Conservation (phyloP, 768 basidiomycete genomes). For the Plicaturopsis crispa region DNA sequence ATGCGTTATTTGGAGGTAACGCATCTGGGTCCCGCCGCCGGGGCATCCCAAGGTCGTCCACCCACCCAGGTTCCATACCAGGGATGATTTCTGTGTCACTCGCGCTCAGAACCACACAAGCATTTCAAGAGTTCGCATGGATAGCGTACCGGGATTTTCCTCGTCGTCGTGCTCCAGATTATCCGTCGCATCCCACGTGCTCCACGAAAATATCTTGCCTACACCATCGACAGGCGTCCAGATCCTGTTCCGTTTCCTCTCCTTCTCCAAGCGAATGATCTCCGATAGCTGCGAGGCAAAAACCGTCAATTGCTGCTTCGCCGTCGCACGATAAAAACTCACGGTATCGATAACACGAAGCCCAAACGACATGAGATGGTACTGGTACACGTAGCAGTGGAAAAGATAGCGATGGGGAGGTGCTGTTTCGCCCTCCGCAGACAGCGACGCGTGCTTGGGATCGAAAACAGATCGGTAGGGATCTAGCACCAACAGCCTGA, state of each 20-base stretch:
- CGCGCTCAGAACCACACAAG: not conserved
- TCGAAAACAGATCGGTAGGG: conserved; percentile 53
- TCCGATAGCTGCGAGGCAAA: conserved; percentile 48
- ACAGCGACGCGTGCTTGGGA: conserved; percentile 16
- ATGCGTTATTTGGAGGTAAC: conserved; percentile 52
- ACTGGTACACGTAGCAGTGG: conserved; percentile 68
- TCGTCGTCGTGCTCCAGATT: conserved; percentile 45
- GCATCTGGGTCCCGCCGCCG: conserved; percentile 66
- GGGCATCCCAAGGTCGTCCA: conserved; percentile 49
- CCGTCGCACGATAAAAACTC: conserved; percentile 7
- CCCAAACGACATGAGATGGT: conserved; percentile 34
- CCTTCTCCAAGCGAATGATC: conserved; percentile 46
- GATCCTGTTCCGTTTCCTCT: conserved; percentile 29
- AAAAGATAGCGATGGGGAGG: conserved; percentile 68
- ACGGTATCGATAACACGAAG: conserved; percentile 25
- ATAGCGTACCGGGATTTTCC: conserved; percentile 50
- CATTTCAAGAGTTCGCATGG: not conserved
- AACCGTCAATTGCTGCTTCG: not conserved
- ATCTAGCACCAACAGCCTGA: conserved; percentile 44
- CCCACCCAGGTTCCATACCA: conserved; percentile 35
- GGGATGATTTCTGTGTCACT: conserved; percentile 40
- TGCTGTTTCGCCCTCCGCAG: conserved; percentile 20
- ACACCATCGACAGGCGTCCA: conserved; percentile 48
- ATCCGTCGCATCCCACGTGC: conserved; percentile 38
- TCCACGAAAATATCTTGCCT: conserved; percentile 31